Evolutionary conservation across 164 flowering plant genomes (phyloP).

Genomic region (Pachysandra terminalis): DNA sequence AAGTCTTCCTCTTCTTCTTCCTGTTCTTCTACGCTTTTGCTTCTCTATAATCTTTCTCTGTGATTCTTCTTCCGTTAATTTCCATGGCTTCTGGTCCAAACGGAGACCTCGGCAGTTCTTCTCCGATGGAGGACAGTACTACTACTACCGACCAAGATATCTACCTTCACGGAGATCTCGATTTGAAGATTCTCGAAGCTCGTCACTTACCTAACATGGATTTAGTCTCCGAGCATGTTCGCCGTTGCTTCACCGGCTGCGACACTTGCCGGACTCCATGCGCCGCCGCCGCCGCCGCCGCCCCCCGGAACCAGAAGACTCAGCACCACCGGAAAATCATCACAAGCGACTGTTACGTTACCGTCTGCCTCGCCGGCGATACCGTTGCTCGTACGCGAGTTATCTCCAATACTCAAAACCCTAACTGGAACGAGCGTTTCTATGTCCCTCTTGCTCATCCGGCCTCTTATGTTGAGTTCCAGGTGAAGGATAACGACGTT

Average conservation of each 20-base stretch:
- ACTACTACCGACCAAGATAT: slow-evolving; percentile 5
- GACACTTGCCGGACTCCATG: slow-evolving; percentile 24
- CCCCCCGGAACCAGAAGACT: background rate
- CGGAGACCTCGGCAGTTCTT: background rate
- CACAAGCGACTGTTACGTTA: slow-evolving; percentile 74
- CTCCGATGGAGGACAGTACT: slow-evolving; percentile 7
- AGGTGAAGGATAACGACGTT: slow-evolving; percentile 63
- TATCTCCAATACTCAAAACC: slow-evolving; percentile 48
- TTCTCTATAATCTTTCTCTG: background rate
- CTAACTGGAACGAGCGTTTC: slow-evolving; percentile 67
- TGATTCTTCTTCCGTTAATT: background rate
- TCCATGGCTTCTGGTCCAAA: background rate
- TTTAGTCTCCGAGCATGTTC: slow-evolving; percentile 41
- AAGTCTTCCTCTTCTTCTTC: no score
- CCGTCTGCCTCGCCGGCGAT: slow-evolving; percentile 55
- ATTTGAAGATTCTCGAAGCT: slow-evolving; percentile 21
- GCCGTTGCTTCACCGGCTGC: slow-evolving; percentile 38
- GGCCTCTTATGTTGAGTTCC: slow-evolving; percentile 42
- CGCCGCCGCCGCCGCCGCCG: slow-evolving; percentile 1
- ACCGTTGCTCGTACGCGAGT: slow-evolving; percentile 71
- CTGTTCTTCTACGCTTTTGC: background rate
- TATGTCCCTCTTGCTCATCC: slow-evolving; percentile 58
- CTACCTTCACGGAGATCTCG: slow-evolving; percentile 29
- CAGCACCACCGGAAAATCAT: slow-evolving; percentile 37
- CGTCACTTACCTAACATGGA: slow-evolving; percentile 52